Evolutionary conservation across 2,329 filamentous ascomycete genomes (phyloP), one percentile per base, ranked within the genome.

Genomic region (Xylaria sp.): DNA sequence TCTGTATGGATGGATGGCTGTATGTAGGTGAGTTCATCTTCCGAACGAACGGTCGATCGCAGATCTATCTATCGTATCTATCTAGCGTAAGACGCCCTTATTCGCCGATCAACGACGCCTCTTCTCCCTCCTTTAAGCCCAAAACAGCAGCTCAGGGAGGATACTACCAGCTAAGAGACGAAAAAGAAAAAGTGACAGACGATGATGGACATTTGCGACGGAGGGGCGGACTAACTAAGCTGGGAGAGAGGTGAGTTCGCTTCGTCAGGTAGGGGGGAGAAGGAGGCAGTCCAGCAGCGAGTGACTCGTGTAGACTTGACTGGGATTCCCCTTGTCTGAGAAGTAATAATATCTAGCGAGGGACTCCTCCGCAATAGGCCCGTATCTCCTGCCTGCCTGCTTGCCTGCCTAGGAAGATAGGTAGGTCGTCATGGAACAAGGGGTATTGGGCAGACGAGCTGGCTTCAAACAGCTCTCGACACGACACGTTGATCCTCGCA

Each of bases 311-410:
- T 42, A 13, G 9, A 23, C 44, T 9, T 51, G 23, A 62, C 60
- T 50, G 23, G 58, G 54, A 37, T 55, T 57, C 19, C 57, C 54
- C 34, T 30, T 13, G 50, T 37, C 13, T 37, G 18, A 37, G 37
- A 48, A 16, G 11, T 5, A 51, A 23, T n/a, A 54, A 42, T 42
- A 13, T 42, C 9, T 42, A 42, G 13, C 13, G 9, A 8, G 23
- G 44, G 44, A 19, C 8, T 2, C 18, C 34, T 57, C n/a, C 19
- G 11, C 18, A 37, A 55, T 51, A 35, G 18, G 37, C 13, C 23
- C 23, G 23, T 30, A 30, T 30, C 23, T 30, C 23, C 23, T 30
- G 23, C 23, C 23, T 23, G 23, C 23, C 23, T 30, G 23, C 23
- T 5, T 23, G 23, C 23, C 23, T 30, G 23, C 23, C 23, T 30